These are phyloP conservation scores for Coelastrella sp. DNA, from an alignment of 139 green algal genomes.

Conservation along the genomic window DNA sequence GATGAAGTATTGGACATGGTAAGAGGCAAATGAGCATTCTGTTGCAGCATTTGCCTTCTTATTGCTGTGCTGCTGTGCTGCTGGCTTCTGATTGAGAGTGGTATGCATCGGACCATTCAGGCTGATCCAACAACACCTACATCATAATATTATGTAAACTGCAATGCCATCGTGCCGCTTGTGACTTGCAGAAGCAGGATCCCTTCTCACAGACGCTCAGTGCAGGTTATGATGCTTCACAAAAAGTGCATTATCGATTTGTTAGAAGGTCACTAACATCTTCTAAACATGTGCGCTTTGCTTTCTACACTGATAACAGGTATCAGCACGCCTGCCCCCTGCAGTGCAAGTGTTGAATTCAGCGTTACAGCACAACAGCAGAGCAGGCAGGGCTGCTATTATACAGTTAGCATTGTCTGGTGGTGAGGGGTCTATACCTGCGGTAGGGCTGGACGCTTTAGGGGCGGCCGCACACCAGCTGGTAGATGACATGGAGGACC, in stretches of 20 bases:
- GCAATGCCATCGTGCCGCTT: no score
- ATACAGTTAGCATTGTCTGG: neutral
- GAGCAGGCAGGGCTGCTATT: neutral
- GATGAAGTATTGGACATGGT: constrained; percentile 62
- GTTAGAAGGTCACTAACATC: neutral
- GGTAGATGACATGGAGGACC: constrained; percentile 76
- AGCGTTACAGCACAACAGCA: constrained; percentile 52
- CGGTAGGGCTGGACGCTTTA: constrained; percentile 48
- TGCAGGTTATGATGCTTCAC: neutral
- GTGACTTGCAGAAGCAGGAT: no score
- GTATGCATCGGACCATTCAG: no score
- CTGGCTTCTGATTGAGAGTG: no score
- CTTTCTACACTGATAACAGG: no score
- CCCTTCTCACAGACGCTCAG: no score
- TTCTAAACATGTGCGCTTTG: no score
- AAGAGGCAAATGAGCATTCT: neutral
- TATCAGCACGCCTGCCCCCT: constrained; percentile 33
- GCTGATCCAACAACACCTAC: no score
- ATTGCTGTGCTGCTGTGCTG: no score
- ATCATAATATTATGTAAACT: no score
- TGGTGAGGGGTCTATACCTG: constrained; percentile 45
- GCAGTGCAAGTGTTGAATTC: constrained; percentile 53
- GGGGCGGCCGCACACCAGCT: constrained; percentile 57
- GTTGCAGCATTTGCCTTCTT: no score
- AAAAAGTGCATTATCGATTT: neutral